phyloP scores from a whole-genome alignment of 176 grass and related monocot species.

The maize (Zea mays) region DNA sequence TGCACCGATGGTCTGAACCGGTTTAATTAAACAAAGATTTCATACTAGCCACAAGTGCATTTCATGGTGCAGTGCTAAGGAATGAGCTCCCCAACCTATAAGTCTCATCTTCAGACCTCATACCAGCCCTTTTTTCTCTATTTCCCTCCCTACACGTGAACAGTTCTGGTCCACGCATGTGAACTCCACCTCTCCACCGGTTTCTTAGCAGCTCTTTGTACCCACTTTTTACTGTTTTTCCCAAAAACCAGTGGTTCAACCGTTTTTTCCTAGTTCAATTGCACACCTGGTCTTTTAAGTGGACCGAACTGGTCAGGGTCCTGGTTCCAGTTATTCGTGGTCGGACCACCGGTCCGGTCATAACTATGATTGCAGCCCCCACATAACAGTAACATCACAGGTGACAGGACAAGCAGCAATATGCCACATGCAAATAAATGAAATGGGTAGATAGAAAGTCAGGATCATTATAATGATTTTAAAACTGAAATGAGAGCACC shows the following conservation, averaged over 20 bases:
- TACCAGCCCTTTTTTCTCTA: background rate
- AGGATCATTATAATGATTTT: conserved; percentile 24
- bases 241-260: background rate
- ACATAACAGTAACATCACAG: background rate
- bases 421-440: conserved; percentile 1
- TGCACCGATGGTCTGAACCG: background rate
- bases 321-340: background rate
- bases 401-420: conserved; percentile 20
- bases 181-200: too few relatives aligned
- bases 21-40: background rate
- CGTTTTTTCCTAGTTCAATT: background rate
- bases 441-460: conserved; percentile 10
- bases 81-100: background rate
- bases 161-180: too few relatives aligned
- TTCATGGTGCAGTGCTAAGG: background rate
- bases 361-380: background rate
- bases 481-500: background rate
- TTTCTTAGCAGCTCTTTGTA: too few relatives aligned
- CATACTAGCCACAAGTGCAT: background rate
- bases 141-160: too few relatives aligned
- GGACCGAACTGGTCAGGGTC: background rate
- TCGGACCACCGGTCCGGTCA: background rate
- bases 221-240: too few relatives aligned
- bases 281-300: background rate
- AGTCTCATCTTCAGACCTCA: background rate